Base-by-base conservation (phyloP, 495 filamentous ascomycete genomes). In the Apiosordaria backusii region DNA sequence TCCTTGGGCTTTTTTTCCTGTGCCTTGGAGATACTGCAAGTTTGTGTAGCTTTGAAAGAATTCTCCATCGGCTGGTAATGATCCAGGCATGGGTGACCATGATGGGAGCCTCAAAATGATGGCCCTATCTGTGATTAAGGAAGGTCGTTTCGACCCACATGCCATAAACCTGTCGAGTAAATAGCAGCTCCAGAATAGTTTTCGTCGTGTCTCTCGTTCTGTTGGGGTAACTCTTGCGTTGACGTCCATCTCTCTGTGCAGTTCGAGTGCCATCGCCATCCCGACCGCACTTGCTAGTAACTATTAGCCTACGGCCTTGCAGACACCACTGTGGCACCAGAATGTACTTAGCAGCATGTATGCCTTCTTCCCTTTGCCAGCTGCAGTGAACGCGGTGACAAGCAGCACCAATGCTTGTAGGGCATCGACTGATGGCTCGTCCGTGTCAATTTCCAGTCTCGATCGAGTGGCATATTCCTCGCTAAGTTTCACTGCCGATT, bases 161-260 rank as follows among this genome's bases (percentile, higher is more conserved):
- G 88, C 85, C 55, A 88, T 83, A 66, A 93, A 94, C 26, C 89
- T 85, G 74, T 96, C 92, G 77, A 93, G 87, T 21, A 93, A 79
- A 69, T 93, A 96, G 66, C 89, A 90, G 4, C 89, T 85, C 92
- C 92, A 96, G 72, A 96, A 96, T 21, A 96, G 75, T 24, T 88
- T 82, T 55, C 91, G 84, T 50, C 89, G 82, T 68, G 86, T 87
- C 77, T 96, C 92, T 60, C 88, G 84, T 67, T 93, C 91, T 10
- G 82, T 71, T 3, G 85, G 78, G 0, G 84, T 79, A 4, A 89
- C 77, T 26, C 84, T 84, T 23, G 83, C 71, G 55, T 84, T 82
- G 45, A 79, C 65, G 26, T 90, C 86, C 19, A 87, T 78, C 77
- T 94, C 85, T 15, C 90, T 86, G 69, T 93, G 89, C 35, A 93